Evolutionary conservation across 306 rosid species (phyloP), one percentile per base, ranked within the genome.

Genomic region (Vigna trinervia): DNA sequence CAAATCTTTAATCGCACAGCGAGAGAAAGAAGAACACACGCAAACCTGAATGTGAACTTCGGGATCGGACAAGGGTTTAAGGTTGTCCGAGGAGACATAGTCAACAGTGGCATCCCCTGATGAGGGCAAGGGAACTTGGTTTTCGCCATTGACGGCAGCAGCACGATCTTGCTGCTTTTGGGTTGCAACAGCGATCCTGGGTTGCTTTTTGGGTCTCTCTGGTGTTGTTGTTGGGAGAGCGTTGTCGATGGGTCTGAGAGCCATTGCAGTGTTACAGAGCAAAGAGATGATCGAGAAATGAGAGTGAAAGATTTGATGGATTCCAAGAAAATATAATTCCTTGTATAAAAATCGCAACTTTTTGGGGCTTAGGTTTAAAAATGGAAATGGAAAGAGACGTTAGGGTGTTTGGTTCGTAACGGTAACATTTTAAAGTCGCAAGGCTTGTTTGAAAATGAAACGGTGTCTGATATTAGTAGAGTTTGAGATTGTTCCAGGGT

Each of bases 171-270:
- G 41, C 62, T 79, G 92, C 5, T 90, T 92, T 32, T 30, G 84
- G 60, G 81, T 53, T 1, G 90, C 74, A 76, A 69, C 73, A 76
- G 83, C 75, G 47, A 87, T 83, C 61, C 89, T 92, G 36, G 92
- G 84, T 79, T 83, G 96, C 80, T 94, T 94, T 65, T 76, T 94
- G 77, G 93, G 96, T 76, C 97, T 80, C 34, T 92, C 90, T 10
- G 88, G 85, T 11, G 91, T 74, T 32, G 59, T 74, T 32, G 59
- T 76, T 19, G 97, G 97, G 45, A 92, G 97, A 43, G 91, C 96
- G 65, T 95, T 95, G 17, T 86, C 96, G 4, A 95, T 95, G 82
- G 97, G 96, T 80, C 98, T 87, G 46, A 95, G 86, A 15, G 98
- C 91, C 97, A 89, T 91, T 22, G 89, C 66, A 65, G 62, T 67